A percentile compares a stretch with the other conserved stretches of the same genome.
Evolutionary conservation across 176 grass and related monocot genomes (phyloP).

Genomic region (Typha latifolia): DNA sequence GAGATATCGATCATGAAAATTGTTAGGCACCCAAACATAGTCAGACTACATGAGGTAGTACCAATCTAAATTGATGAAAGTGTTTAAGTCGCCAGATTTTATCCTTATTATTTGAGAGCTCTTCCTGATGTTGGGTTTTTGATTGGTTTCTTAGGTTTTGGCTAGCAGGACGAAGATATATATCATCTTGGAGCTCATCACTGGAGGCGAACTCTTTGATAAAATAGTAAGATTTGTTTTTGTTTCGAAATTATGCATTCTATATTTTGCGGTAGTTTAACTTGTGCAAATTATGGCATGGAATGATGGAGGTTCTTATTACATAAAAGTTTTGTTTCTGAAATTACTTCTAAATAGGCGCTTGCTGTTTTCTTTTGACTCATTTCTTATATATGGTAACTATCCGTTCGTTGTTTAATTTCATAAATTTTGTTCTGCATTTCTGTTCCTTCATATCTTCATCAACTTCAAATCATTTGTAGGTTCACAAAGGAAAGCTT

Average conservation of each 20-base stretch:
- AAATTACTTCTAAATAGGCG: too few species aligned
- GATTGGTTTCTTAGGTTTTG: conserved; percentile 52
- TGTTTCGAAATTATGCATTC: not conserved
- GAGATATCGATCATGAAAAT: conserved; percentile 99
- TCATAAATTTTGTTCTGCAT: not conserved
- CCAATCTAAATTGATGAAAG: not conserved
- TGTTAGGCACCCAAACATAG: conserved; percentile 79
- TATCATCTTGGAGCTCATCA: conserved; percentile 93
- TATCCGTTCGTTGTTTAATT: not conserved
- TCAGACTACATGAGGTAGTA: conserved; percentile 68
- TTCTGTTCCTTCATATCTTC: not conserved
- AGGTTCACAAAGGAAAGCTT: conserved; percentile 73
- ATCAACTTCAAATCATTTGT: conserved; percentile 2
- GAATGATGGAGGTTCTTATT: too few species aligned
- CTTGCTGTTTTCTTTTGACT: not conserved
- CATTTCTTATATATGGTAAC: not conserved
- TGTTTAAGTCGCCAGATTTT: conserved; percentile 1
- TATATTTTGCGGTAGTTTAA: too few species aligned
- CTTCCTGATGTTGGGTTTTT: conserved; percentile 11
- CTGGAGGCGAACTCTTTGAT: conserved; percentile 88
- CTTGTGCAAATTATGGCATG: too few species aligned
- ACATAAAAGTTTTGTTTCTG: too few species aligned
- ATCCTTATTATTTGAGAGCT: not conserved
- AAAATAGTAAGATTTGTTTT: conserved; percentile 62
- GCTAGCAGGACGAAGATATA: conserved; percentile 90